phyloP scores from a whole-genome alignment of 345 rosid genomes.

The Salix exigua region DNA sequence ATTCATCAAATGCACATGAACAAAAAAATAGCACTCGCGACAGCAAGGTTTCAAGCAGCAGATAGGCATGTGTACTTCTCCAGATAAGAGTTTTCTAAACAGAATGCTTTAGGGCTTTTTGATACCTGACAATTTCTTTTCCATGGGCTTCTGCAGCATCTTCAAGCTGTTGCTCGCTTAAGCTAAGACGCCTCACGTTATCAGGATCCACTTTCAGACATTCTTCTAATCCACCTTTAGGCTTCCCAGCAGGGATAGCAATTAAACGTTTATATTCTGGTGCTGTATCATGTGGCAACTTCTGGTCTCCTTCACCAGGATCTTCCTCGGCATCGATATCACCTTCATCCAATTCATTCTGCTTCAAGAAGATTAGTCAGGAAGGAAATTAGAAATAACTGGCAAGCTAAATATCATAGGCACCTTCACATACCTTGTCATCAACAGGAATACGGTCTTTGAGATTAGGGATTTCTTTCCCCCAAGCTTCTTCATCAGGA shows the following conservation, averaged over 20 bases:
- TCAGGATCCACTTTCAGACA: conserved; percentile 43
- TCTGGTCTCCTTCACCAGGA: conserved; percentile 7
- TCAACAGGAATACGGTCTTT: conserved; percentile 16
- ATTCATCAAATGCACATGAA: background rate
- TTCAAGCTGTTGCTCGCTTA: conserved; percentile 61
- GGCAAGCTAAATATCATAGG: background rate
- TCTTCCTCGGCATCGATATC: conserved; percentile 26
- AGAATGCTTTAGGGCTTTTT: background rate
- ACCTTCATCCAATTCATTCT: conserved; percentile 41
- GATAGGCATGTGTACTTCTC: background rate
- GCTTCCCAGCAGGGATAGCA: conserved; percentile 55
- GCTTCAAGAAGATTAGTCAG: conserved; percentile 19
- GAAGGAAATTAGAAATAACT: conserved; percentile 8
- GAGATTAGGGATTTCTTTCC: conserved; percentile 61
- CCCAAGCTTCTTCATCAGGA: conserved; percentile 58
- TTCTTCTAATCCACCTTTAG: conserved; percentile 45
- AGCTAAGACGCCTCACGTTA: conserved; percentile 56
- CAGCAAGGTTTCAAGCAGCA: background rate
- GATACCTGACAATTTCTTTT: conserved; percentile 54
- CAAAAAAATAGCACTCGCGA: background rate
- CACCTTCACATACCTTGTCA: conserved; percentile 37
- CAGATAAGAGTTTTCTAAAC: background rate
- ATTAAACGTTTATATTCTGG: conserved; percentile 49
- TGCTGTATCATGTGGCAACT: conserved; percentile 7
- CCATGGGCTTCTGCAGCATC: conserved; percentile 50